phyloP scores from a whole-genome alignment of 2,329 filamentous ascomycete species.

The Penicillium frequentans region DNA sequence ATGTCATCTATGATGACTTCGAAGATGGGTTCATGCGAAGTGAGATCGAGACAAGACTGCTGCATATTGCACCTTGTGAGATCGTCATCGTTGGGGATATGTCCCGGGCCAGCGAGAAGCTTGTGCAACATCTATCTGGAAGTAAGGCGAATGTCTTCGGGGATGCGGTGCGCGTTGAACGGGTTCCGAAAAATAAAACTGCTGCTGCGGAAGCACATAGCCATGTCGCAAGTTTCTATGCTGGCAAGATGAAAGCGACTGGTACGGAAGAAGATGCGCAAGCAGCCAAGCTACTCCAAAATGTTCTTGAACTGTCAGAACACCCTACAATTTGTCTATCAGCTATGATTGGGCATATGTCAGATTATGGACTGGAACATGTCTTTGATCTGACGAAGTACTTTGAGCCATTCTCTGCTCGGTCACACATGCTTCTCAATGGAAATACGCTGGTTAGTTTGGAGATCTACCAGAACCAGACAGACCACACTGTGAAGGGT shows the following conservation, averaged over 20 bases:
- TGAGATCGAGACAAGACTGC: constrained; percentile 89
- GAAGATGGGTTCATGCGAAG: constrained; percentile 97
- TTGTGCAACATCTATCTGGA: constrained; percentile 84
- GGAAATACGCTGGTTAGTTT: constrained; percentile 92
- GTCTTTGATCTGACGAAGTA: constrained; percentile 96
- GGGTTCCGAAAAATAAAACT: constrained; percentile 72
- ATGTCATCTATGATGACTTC: constrained; percentile 93
- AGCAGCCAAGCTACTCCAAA: constrained; percentile 71
- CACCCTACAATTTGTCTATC: constrained; percentile 88
- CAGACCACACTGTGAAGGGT: constrained; percentile 78
- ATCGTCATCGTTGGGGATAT: constrained; percentile 90
- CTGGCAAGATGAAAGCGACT: constrained; percentile 71
- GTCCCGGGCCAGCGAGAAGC: constrained; percentile 87
- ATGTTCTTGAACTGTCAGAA: constrained; percentile 80
- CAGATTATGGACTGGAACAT: constrained; percentile 89
- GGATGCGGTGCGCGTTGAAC: constrained; percentile 83
- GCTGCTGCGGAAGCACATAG: constrained; percentile 82
- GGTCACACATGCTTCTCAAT: constrained; percentile 93
- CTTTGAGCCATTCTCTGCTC: constrained; percentile 91
- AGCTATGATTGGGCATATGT: constrained; percentile 91
- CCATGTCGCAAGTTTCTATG: constrained; percentile 91
- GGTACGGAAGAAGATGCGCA: constrained; percentile 54
- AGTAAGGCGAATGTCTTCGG: constrained; percentile 91
- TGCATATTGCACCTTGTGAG: constrained; percentile 95
- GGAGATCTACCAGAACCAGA: constrained; percentile 94